These are phyloP conservation scores for Endothia cerciana DNA, from an alignment of 2,329 filamentous ascomycete genomes.

Conservation along the genomic window DNA sequence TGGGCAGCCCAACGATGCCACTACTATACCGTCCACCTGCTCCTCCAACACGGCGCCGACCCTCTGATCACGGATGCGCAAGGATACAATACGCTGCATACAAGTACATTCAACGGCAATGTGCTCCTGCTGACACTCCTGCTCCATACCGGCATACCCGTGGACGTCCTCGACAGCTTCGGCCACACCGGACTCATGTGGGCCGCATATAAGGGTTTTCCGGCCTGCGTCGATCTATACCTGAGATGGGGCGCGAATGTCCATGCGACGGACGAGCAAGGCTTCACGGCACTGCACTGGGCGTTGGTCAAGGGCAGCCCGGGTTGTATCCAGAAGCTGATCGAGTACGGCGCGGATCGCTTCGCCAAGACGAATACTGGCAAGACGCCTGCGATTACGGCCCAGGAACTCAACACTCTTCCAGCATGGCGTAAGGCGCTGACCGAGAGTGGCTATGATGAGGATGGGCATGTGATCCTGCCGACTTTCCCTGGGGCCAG, in stretches of 20 bases:
- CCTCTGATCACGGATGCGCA: constrained; percentile 90
- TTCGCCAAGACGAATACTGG: constrained; percentile 88
- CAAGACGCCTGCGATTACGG: constrained; percentile 86
- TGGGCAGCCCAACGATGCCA: constrained; percentile 97
- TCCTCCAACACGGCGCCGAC: constrained; percentile 90
- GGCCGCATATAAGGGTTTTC: constrained; percentile 97
- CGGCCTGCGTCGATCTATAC: constrained; percentile 88
- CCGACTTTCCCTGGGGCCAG: constrained; percentile 74
- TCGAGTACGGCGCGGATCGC: constrained; percentile 94
- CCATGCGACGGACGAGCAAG: constrained; percentile 86
- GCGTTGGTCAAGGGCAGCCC: constrained; percentile 91
- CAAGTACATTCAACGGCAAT: constrained; percentile 96
- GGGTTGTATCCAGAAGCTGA: constrained; percentile 86
- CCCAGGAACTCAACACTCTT: constrained; percentile 85
- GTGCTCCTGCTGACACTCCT: constrained; percentile 86
- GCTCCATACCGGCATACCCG: constrained; percentile 91
- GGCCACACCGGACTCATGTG: constrained; percentile 97
- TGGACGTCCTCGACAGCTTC: constrained; percentile 86
- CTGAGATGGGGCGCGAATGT: constrained; percentile 95
- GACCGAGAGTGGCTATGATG: constrained; percentile 80
- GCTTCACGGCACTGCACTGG: constrained; percentile 96
- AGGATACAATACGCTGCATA: constrained; percentile 97
- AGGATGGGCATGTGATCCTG: constrained; percentile 72
- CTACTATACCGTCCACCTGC: constrained; percentile 93
- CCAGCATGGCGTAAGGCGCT: constrained; percentile 82